phyloP scores from a whole-genome alignment of 2,329 filamentous ascomycete genomes.

The Fusarium caatingaense region DNA sequence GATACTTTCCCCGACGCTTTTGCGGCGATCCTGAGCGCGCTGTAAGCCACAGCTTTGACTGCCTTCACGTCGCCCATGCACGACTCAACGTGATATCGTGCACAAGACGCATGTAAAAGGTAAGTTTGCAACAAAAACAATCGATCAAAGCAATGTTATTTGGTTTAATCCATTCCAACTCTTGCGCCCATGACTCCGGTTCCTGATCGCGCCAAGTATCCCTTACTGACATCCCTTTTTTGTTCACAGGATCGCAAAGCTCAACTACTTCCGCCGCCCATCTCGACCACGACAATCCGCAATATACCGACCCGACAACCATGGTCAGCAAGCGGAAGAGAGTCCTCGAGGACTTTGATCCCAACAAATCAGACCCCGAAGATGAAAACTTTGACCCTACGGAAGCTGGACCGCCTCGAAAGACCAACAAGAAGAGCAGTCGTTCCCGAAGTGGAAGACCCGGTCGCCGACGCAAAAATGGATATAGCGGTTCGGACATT shows the following conservation, averaged over 20 bases:
- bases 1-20: constrained; percentile 22
- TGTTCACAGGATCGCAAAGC: constrained; percentile 26
- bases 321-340: constrained; percentile 67
- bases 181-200: background rate
- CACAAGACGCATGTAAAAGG: constrained; percentile 39
- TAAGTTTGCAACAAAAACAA: constrained; percentile 29
- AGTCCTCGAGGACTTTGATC: constrained; percentile 69
- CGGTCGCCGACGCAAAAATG: constrained; percentile 53
- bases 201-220: constrained; percentile 11
- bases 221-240: constrained; percentile 35
- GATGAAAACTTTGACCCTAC: constrained; percentile 74
- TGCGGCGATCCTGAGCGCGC: constrained; percentile 38
- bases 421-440: constrained; percentile 57
- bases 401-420: constrained; percentile 56
- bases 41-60: constrained; percentile 41
- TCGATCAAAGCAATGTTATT: background rate
- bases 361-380: constrained; percentile 73
- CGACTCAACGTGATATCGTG: constrained; percentile 43
- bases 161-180: background rate
- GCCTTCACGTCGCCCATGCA: constrained; percentile 45
- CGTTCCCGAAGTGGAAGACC: constrained; percentile 51
- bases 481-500: constrained; percentile 71
- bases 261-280: constrained; percentile 23
- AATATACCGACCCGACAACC: background rate
- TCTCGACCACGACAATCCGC: constrained; percentile 8